Evolutionary conservation across 129 eudicot genomes (phyloP), one percentile per base, ranked within the genome.

Genomic region (Escallonia herrerae): DNA sequence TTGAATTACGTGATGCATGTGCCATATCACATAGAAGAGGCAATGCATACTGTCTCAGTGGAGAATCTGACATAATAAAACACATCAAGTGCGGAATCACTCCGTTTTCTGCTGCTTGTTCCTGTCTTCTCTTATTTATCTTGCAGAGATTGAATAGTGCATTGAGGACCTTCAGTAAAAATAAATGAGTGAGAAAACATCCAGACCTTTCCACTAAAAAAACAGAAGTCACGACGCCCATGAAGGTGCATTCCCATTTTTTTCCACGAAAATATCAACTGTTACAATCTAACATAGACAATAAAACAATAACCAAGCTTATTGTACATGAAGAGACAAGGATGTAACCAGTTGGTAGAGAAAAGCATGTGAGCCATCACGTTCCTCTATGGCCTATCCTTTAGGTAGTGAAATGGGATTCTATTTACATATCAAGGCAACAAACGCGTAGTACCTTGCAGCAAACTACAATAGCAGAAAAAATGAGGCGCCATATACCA

Each of bases 71-170:
- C 93, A 89, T 82, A 73, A 93, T 83, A 66, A 86, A 93, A 15
- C 83, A 89, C 93, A 93, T 86, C 70, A 93, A 81, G 78, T 93
- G 99, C 40, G 96, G 96, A 66, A 93, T 89, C 13, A 93, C 89
- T 74, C 99, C 99, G 48, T 89, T 93, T 78, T 89, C 96, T 45
- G 99, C 99, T 1, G 99, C 96, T 59, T 93, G 99, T 77, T 93
- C 99, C 70, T 93, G 99, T 73, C 99, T 77, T 79, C 96, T 86
- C 90, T 89, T 93, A 73, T 93, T 89, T 59, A 93, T 86, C 82
- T 93, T 93, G 81, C 99, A 93, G 60, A 93, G 87, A 74, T 93
- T 93, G 85, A 93, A 89, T 56, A 93, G 82, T 13, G 96, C 95
- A 78, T 84, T 86, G 60, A 93, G 90, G 74, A 89, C 96, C 99